These are phyloP conservation scores for Candida tibetensis DNA, from an alignment of 805 yeast genomes.

Conservation along the genomic window DNA sequence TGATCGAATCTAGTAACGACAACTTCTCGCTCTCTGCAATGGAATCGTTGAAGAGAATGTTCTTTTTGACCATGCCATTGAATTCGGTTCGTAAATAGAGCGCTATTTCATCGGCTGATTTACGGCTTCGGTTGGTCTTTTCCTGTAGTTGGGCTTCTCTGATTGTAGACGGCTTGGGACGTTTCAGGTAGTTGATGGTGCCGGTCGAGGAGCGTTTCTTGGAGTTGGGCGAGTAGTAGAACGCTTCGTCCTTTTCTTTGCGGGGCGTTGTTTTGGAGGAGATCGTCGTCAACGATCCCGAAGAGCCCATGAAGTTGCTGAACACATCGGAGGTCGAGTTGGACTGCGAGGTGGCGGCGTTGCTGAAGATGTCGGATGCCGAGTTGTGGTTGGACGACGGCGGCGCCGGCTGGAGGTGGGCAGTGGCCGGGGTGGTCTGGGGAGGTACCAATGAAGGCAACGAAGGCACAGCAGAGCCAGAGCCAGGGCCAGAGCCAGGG, in stretches of 20 bases:
- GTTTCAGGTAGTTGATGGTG: neutral
- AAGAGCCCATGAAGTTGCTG: conserved; percentile 7
- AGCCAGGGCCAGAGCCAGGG: neutral
- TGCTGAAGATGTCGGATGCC: neutral
- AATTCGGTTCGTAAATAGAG: conserved; percentile 10
- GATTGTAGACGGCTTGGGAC: neutral
- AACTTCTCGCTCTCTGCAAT: conserved; percentile 8
- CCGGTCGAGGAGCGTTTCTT: neutral
- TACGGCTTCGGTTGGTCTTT: too few relatives aligned
- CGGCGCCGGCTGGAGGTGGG: too few relatives aligned
- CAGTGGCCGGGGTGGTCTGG: neutral
- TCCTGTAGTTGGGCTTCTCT: neutral
- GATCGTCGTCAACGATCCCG: conserved; percentile 4
- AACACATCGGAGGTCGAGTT: conserved; percentile 11
- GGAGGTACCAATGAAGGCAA: neutral
- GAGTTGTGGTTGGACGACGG: neutral
- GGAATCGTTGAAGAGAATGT: conserved; percentile 6
- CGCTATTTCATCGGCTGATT: conserved; percentile 5
- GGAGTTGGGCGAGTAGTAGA: neutral
- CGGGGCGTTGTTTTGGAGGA: conserved; percentile 5
- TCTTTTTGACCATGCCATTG: conserved; percentile 6
- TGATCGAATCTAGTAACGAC: conserved; percentile 10
- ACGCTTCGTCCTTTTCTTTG: conserved; percentile 5
- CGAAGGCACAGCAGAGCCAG: neutral
- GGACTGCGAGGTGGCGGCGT: conserved; percentile 2